These are phyloP conservation scores for Pythium aristosporum DNA, from an alignment of 352 stramenopile genomes.

Conservation along the genomic window DNA sequence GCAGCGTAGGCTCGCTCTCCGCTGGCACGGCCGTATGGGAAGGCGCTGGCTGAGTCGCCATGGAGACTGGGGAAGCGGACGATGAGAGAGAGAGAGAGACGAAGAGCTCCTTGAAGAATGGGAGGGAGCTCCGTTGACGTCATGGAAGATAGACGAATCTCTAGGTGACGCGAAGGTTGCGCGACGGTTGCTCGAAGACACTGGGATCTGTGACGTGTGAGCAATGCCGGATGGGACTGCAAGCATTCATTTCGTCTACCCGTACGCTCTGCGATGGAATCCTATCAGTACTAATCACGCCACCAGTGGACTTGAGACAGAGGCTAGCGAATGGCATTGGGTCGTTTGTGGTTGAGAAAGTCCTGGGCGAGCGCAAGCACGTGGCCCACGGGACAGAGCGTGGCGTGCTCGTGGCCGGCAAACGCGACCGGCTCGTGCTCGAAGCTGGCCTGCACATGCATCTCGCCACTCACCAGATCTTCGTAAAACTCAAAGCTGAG, in stretches of 20 bases:
- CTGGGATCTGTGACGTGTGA: slow-evolving; percentile 24
- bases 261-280: neutral
- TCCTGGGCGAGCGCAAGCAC: slow-evolving; percentile 45
- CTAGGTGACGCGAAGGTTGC: slow-evolving; percentile 29
- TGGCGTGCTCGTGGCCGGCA: slow-evolving; percentile 34
- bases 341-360: slow-evolving; percentile 40
- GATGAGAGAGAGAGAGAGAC: neutral
- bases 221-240: neutral
- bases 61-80: neutral
- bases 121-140: slow-evolving; percentile 6
- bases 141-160: slow-evolving; percentile 3
- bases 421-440: slow-evolving; percentile 52
- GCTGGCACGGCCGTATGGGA: neutral
- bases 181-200: slow-evolving; percentile 24
- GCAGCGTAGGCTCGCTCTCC: slow-evolving; percentile 41
- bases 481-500: slow-evolving; percentile 71
- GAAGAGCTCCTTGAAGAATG: slow-evolving; percentile 20
- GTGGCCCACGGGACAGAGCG: slow-evolving; percentile 58
- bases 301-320: neutral
- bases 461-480: slow-evolving; percentile 36
- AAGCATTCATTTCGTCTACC: no score
- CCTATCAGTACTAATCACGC: neutral
- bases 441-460: slow-evolving; percentile 55
- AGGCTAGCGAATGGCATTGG: slow-evolving; percentile 7
- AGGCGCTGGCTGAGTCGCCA: slow-evolving; percentile 6